Conservation (phyloP, 345 rosid species). For the Gossypium herbaceum region DNA sequence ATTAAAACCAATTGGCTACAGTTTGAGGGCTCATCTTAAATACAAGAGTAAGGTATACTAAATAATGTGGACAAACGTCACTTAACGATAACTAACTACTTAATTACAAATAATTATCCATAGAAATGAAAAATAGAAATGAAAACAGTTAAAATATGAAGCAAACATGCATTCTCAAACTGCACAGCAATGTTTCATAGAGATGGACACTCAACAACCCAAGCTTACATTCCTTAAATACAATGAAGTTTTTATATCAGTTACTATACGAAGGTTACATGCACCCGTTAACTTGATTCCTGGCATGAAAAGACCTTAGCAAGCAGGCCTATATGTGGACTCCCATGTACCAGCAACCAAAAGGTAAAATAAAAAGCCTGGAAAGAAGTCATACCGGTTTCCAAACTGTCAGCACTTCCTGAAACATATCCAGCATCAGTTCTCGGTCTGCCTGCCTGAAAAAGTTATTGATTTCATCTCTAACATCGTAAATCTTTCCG, state of each 20-base stretch:
- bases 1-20: not conserved
- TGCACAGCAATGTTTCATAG: not conserved
- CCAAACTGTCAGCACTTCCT: constrained; percentile 79
- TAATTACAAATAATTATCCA: not conserved
- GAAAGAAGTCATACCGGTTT: constrained; percentile 41
- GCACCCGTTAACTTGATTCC: not conserved
- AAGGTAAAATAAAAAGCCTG: not conserved
- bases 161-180: not conserved
- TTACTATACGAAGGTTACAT: not conserved
- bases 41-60: no score
- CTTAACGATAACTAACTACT: not conserved
- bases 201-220: not conserved
- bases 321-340: not conserved
- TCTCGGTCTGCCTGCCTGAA: constrained; percentile 80
- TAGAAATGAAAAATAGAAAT: not conserved
- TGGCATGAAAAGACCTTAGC: not conserved
- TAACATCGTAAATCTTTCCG: constrained; percentile 78
- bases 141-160: not conserved
- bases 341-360: not conserved
- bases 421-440: constrained; percentile 84
- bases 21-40: not conserved
- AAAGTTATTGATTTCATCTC: constrained; percentile 69
- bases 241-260: not conserved
- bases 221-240: not conserved
- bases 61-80: no score